Evolutionary conservation across 2,329 filamentous ascomycete genomes (phyloP).

Genomic region (Monosporascus sp.): DNA sequence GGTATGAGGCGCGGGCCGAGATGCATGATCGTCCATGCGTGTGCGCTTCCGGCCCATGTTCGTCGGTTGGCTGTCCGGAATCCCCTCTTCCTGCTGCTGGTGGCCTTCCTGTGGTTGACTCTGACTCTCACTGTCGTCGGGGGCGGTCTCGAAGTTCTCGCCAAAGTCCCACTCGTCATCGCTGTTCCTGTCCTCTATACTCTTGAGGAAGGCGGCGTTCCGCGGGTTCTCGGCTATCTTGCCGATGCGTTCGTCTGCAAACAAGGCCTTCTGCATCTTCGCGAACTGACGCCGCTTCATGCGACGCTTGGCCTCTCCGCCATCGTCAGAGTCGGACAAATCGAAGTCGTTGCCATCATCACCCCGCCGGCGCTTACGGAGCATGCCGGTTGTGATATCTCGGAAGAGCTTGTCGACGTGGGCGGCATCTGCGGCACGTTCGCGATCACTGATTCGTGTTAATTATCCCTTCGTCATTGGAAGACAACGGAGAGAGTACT

Average conservation of each 20-base stretch:
- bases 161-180: conserved; percentile 76
- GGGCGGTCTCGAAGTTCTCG: conserved; percentile 43
- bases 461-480: neutral
- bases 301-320: conserved; percentile 68
- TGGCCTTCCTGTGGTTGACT: conserved; percentile 27
- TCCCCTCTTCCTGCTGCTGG: conserved; percentile 28
- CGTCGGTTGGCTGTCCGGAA: conserved; percentile 50
- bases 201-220: conserved; percentile 82
- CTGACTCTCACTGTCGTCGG: conserved; percentile 34
- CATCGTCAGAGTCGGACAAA: conserved; percentile 87
- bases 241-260: conserved; percentile 83
- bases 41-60: conserved; percentile 30
- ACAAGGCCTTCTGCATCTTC: conserved; percentile 83
- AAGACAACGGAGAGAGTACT: conserved; percentile 35
- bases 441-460: conserved; percentile 57
- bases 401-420: conserved; percentile 87
- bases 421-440: conserved; percentile 77
- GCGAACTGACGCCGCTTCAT: conserved; percentile 85
- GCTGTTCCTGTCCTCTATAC: conserved; percentile 75
- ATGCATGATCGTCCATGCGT: conserved; percentile 22
- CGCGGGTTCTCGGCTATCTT: conserved; percentile 87
- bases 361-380: conserved; percentile 63
- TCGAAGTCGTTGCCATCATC: conserved; percentile 67
- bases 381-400: conserved; percentile 82
- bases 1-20: conserved; percentile 52